Evolutionary conservation across 495 filamentous ascomycete species (phyloP).

Genomic region (Aspergillus sclerotiicarbonarius): DNA sequence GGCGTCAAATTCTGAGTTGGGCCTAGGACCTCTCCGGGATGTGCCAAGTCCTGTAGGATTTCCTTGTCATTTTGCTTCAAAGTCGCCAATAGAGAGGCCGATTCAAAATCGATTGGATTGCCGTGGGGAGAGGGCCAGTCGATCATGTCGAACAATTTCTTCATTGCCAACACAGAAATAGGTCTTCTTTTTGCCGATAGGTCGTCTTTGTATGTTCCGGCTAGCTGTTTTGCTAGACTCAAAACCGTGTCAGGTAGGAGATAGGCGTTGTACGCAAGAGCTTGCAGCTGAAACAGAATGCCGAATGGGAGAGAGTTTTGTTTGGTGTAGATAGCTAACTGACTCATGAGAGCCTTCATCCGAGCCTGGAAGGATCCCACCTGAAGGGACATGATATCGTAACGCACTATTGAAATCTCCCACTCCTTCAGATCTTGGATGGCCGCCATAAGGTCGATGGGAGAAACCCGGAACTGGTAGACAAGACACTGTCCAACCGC

Average conservation of each 20-base stretch:
- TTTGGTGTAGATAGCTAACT: conserved; percentile 7
- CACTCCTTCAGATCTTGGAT: conserved; percentile 14
- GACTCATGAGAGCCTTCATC: conserved; percentile 1
- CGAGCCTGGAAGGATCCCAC: background rate
- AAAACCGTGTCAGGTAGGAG: conserved; percentile 27
- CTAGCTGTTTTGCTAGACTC: conserved; percentile 10
- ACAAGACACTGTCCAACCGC: conserved; percentile 29
- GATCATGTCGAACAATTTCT: conserved; percentile 19
- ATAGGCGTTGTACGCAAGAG: conserved; percentile 33
- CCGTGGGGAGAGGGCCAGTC: conserved; percentile 18
- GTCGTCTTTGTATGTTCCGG: background rate
- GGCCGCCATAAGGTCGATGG: background rate
- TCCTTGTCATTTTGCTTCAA: conserved; percentile 15
- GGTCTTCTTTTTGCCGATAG: conserved; percentile 5
- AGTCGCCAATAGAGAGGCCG: background rate
- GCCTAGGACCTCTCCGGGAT: conserved; percentile 4
- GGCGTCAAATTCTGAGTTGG: conserved; percentile 9
- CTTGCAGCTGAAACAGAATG: conserved; percentile 38
- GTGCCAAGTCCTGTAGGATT: conserved; percentile 5
- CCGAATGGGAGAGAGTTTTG: conserved; percentile 32
- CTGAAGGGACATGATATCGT: background rate
- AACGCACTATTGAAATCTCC: conserved; percentile 4
- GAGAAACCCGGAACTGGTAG: conserved; percentile 20
- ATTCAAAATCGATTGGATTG: conserved; percentile 16
- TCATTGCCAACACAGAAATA: conserved; percentile 15